Evolutionary conservation across 2,329 filamentous ascomycete species (phyloP), one percentile per base, ranked within the genome.

Genomic region (Pleomassaria siparia): DNA sequence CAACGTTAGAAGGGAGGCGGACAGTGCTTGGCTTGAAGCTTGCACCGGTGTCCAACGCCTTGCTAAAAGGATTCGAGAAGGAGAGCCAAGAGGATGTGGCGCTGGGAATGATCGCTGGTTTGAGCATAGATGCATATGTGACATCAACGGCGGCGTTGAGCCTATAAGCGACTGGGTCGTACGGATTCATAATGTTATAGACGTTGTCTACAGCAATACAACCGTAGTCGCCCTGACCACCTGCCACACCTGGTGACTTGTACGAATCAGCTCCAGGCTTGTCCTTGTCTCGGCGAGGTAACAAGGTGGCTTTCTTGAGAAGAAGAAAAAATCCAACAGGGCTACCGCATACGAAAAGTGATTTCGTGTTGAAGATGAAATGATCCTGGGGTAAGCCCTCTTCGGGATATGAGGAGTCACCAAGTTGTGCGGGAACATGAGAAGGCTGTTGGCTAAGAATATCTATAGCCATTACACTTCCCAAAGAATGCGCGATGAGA

Each of bases 181-280:
- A 86, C 26, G 82, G 81, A 56, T 87, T 84, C 65, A 97, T 82
- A 54, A 99, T 82, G 62, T 99, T 99, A 77, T 97, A 99, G 47
- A 99, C 81, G 67, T 97, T 99, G 73, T 97, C 90, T 1, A 97
- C 87, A 0, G 92, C 89, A 22, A 97, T 76, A 68, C 94, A 97
- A 15, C 94, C 94, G 67, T 95, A 96, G 5, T 78, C 82, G 24
- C 89, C 91, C 15, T 80, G 80, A 32, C 90, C 82, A n/a, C 88
- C 88, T n/a, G 86, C 87, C 25, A 97, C 81, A 6, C 78, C 76
- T 4, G 67, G 66, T 2, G 66, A 65, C 21, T 71, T 69, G 41
- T 72, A 70, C 15, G 80, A 80, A 51, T 91, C 84, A 16, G 85
- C 84, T 4, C 87, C 89, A 0, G 88, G 84, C 62, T 96, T 96